Evolutionary conservation across 1,284 basidiomycete genomes (phyloP).

Genomic region (Blastosporella zonata): DNA sequence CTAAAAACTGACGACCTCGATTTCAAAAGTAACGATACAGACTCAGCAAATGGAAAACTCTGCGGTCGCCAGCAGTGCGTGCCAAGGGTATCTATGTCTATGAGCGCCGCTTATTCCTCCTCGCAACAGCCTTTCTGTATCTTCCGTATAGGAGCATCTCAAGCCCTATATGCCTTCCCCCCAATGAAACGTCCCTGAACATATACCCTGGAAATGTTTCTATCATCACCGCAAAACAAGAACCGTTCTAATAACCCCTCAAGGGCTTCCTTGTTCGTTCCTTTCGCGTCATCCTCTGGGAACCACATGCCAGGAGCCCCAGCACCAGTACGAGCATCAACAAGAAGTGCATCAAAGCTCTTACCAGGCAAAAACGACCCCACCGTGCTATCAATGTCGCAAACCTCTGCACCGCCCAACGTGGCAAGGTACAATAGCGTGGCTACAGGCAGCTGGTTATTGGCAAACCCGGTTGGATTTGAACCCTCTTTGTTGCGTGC

Average conservation of each 20-base stretch:
- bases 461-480: constrained; percentile 41
- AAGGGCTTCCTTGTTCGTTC: constrained; percentile 27
- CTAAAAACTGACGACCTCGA: too few relatives aligned
- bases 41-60: too few relatives aligned
- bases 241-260: constrained; percentile 66
- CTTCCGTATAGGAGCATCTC: too few relatives aligned
- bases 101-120: too few relatives aligned
- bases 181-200: constrained; percentile 82
- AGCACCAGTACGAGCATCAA: constrained; percentile 47
- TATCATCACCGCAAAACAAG: constrained; percentile 83
- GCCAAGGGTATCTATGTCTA: too few relatives aligned
- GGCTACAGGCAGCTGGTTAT: constrained; percentile 67
- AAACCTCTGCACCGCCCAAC: constrained; percentile 86
- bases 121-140: too few relatives aligned
- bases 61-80: too few relatives aligned
- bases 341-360: constrained; percentile 87
- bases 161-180: constrained; percentile 36
- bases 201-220: constrained; percentile 84
- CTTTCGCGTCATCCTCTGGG: constrained; percentile 26
- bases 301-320: constrained; percentile 67
- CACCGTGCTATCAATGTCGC: constrained; percentile 65
- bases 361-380: constrained; percentile 83
- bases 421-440: constrained; percentile 91
- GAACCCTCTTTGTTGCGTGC: constrained; percentile 18
- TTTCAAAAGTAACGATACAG: too few relatives aligned